Base-by-base conservation (phyloP, 2,329 filamentous ascomycete genomes). In the Dothistroma septosporum region DNA sequence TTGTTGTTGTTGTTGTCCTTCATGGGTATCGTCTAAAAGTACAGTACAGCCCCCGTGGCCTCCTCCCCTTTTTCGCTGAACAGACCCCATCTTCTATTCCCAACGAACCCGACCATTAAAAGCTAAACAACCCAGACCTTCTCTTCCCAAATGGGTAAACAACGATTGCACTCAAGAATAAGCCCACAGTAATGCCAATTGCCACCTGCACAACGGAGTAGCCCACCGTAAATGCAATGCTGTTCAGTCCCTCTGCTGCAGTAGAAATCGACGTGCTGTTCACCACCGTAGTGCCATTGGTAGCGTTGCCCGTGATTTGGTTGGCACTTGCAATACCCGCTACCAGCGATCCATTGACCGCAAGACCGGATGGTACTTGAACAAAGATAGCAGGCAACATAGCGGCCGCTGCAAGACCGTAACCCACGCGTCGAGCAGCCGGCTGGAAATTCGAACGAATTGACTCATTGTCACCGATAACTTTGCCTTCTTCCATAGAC, bases 331-430 rank as follows among this genome's bases (percentile, higher is more conserved):
- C 79, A 49, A 87, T 77, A 14, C 85, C 84, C 0, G 79, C 77
- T 1, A 87, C 79, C 19, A 87, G 70, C 14, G 78, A 81, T 0
- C 85, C 85, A 56, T 78, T 80, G 1, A 85, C 84, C 2, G 84
- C 82, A 2, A 87, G 75, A 1, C 84, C 85, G 2, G 79, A 83
- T 0, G 85, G 85, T 0, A 87, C 84, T 61, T 86, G 83, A 1
- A 86, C 83, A 64, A 95, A 95, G 64, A 96, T 95, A 5, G 89
- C 92, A 0, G 92, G 92, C 10, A 96, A 78, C 81, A 96, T 90
- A 1, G 90, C 88, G 0, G 91, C 90, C 0, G 91, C 91, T 0
- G 92, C 92, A 2, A 96, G 83, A 1, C 89, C 89, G 72, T 92
- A 91, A 12, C 88, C 86, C 6, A 85, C 76, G 7, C 79, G 75